phyloP scores from a whole-genome alignment of 352 stramenopile genomes.

The Globisporangium apiculatum region DNA sequence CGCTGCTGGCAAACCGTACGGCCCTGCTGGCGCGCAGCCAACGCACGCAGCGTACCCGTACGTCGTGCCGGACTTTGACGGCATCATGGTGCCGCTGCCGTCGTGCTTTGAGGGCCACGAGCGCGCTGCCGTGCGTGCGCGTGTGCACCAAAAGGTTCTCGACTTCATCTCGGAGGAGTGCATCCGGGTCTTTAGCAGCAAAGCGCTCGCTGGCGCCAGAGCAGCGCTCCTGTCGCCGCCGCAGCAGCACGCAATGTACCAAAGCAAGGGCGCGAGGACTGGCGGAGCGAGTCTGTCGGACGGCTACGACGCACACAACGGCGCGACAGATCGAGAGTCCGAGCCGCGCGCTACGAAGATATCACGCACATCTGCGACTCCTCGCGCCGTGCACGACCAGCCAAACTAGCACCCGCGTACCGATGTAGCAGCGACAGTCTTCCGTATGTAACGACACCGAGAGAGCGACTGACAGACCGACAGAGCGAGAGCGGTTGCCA shows the following conservation, averaged over 20 bases:
- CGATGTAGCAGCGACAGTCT: background rate
- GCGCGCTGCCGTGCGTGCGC: constrained; percentile 33
- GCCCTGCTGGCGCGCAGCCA: too few species aligned
- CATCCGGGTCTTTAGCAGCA: constrained; percentile 38
- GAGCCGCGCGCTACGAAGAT: background rate
- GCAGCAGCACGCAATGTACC: background rate
- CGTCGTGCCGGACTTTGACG: too few species aligned
- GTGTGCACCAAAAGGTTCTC: constrained; percentile 77
- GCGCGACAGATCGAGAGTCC: background rate
- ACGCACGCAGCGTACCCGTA: too few species aligned
- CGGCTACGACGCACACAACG: background rate
- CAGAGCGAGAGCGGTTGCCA: too few species aligned
- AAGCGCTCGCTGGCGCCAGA: background rate
- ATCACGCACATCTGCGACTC: too few species aligned
- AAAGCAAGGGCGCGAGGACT: background rate
- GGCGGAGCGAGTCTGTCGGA: background rate
- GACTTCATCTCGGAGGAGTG: constrained; percentile 83
- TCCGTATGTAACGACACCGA: background rate
- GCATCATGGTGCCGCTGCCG: too few species aligned
- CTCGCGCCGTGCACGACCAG: too few species aligned
- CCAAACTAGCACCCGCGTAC: background rate
- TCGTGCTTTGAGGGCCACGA: constrained; percentile 20
- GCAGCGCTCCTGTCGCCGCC: background rate
- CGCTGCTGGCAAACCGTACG: too few species aligned
- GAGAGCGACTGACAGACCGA: background rate